Evolutionary conservation across 805 yeast genomes (phyloP), one percentile per base, ranked within the genome.

Genomic region (Torulaspora delbrueckii): DNA sequence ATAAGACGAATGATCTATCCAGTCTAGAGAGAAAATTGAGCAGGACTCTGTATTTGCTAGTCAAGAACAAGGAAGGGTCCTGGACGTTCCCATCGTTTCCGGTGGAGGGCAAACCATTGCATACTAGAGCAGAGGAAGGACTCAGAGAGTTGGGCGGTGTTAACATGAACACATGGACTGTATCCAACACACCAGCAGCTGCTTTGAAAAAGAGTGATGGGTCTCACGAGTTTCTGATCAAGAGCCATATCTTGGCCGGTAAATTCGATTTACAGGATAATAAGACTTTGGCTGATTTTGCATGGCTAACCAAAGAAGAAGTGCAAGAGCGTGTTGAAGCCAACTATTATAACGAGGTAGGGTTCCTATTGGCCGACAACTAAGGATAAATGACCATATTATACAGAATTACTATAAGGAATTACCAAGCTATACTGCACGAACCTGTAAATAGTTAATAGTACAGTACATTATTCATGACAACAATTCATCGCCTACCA

Each of bases 171-270:
- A 84, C 88, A 36, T 91, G 95, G 86, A 79, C 85, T 16, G 96
- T 93, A n/a, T 88, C 98, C 19, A 79, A 78, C 46, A 84, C 84
- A 4, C 98, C 99, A 33, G 83, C 90, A 34, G 89, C 82, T 36
- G 79, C 84, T 1, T 60, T 83, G 51, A 72, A 78, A 54, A 42
- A 50, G 9, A 48, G 56, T 6, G 55, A 47, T 10, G 55, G 61
- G 1, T 22, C 57, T 2, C 62, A 53, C 8, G 91, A 86, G 57
- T 93, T 82, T 61, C 71, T 86, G 57, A 78, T 93, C 57, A 88
- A 87, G 67, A 84, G 95, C 27, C 96, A 88, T 63, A 87, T 91
- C 47, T 69, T 91, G 56, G 85, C 95, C 9, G 99, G 98, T 37
- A 70, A 72, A 50, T 90, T 90, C 65, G 67, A 68, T 42, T 67